Base-by-base conservation (phyloP, 2,329 filamentous ascomycete species). In the Nannizzia gypsea region DNA sequence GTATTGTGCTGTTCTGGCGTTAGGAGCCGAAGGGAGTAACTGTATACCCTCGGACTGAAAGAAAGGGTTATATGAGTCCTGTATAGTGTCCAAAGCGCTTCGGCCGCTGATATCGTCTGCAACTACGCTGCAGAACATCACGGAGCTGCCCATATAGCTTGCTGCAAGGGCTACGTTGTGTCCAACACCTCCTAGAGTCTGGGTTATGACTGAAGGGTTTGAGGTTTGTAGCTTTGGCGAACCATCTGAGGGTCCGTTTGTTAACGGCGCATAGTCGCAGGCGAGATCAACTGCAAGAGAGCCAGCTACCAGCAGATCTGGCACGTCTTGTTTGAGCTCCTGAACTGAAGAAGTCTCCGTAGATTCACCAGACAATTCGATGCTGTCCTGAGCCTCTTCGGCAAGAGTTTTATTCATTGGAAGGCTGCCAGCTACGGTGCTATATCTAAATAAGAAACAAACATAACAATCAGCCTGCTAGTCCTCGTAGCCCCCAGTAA, bases 121-220 rank as follows among this genome's bases (percentile, higher is more conserved):
- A 8, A 96, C 81, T 63, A 90, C 81, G 67, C 88, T 95, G 73
- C 87, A 91, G 15, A 96, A 82, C 22, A 83, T 80, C 6, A 93
- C 87, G 13, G 76, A 74, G 40, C 79, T 82, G 44, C 82, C 83
- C 61, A 87, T 81, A 34, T 85, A 81, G 65, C 90, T 88, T 0
- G 89, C 86, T 50, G 92, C 91, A 55, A 90, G 81, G 15, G 93
- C 90, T 50, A 97, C 89, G 68, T 97, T 97, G 68, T 90, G 86
- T 5, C 89, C 93, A 6, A 97, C 93, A 5, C 93, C 93, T 11
- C 93, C 93, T 6, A 96, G 81, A 0, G 87, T 89, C 69, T 95
- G 90, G 38, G 77, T 83, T 64, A 96, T 95, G 13, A 78, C 77
- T 6, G 90, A 84, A 56, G 89, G 89, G 68, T 97, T 97, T 0